Evolutionary conservation across 768 basidiomycete genomes (phyloP).

Genomic region (Pisolithus albus): DNA sequence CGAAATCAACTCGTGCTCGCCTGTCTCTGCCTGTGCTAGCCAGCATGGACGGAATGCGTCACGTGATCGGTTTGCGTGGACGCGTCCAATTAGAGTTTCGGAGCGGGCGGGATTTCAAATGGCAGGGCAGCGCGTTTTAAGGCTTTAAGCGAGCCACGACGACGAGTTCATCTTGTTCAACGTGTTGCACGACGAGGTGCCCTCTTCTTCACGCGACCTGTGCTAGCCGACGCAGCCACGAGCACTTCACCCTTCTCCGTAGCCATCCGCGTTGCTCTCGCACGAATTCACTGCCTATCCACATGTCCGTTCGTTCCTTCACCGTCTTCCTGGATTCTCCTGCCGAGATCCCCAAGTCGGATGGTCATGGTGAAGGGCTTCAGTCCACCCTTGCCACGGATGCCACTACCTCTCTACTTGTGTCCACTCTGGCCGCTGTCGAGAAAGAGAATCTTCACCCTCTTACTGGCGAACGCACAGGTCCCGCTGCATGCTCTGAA

Average conservation of each 20-base stretch:
- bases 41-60: not conserved
- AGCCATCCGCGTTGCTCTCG: not conserved
- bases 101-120: slow-evolving; percentile 29
- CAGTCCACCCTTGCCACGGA: slow-evolving; percentile 18
- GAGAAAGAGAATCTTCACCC: slow-evolving; percentile 83
- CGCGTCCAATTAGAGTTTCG: slow-evolving; percentile 14
- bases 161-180: slow-evolving; percentile 19
- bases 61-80: slow-evolving; percentile 26
- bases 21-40: too few species aligned
- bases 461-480: slow-evolving; percentile 58
- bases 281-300: slow-evolving; percentile 1
- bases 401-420: slow-evolving; percentile 26
- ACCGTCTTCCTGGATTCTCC: slow-evolving; percentile 59
- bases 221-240: not conserved
- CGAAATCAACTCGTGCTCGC: too few species aligned
- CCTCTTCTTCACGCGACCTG: slow-evolving; percentile 11
- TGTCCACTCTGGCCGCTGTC: slow-evolving; percentile 32
- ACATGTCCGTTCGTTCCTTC: slow-evolving; percentile 54
- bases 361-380: slow-evolving; percentile 11
- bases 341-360: slow-evolving; percentile 29
- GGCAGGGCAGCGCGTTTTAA: slow-evolving; percentile 21
- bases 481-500: slow-evolving; percentile 27
- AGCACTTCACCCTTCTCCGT: not conserved
- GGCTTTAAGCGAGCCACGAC: slow-evolving; percentile 20
- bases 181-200: slow-evolving; percentile 26